phyloP scores from a whole-genome alignment of 2,329 filamentous ascomycete genomes.

The Colletotrichum eleusines region DNA sequence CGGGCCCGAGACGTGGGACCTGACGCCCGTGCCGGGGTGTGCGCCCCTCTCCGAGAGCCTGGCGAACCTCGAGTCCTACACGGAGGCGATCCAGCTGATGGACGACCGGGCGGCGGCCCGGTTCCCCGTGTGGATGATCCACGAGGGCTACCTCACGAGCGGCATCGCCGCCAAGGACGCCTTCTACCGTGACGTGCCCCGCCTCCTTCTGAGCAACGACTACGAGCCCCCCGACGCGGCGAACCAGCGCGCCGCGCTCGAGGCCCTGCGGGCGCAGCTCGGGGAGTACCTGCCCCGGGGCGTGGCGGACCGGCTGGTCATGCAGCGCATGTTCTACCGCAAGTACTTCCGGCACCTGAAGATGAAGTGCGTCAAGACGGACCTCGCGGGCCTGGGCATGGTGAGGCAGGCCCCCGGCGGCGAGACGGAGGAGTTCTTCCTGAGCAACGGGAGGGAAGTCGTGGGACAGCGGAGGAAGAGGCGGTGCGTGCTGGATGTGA shows the following conservation, averaged over 20 bases:
- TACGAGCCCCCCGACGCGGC: constrained; percentile 36
- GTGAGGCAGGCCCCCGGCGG: constrained; percentile 31
- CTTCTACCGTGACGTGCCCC: constrained; percentile 35
- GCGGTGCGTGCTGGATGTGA: constrained; percentile 24
- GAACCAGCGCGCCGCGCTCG: constrained; percentile 34
- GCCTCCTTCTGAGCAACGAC: constrained; percentile 35
- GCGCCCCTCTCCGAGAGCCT: constrained; percentile 33
- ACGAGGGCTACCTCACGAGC: constrained; percentile 39
- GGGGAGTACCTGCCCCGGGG: constrained; percentile 26
- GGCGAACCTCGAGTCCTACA: constrained; percentile 38
- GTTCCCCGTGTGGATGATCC: constrained; percentile 42
- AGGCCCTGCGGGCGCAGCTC: constrained; percentile 26
- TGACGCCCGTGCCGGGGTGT: constrained; percentile 38
- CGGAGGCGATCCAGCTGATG: constrained; percentile 40
- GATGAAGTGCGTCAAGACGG: constrained; percentile 41
- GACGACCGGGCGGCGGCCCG: constrained; percentile 36
- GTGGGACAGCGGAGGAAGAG: constrained; percentile 29
- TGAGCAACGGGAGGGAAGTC: constrained; percentile 38
- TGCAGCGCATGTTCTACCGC: constrained; percentile 42
- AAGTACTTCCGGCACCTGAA: constrained; percentile 40
- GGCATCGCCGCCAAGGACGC: constrained; percentile 34
- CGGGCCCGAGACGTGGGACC: constrained; percentile 40
- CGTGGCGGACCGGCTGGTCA: constrained; percentile 29
- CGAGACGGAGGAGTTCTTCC: constrained; percentile 38
- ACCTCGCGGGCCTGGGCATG: constrained; percentile 38